Conservation (phyloP, 106 monocot species). For the Dactylorhiza incarnata region DNA sequence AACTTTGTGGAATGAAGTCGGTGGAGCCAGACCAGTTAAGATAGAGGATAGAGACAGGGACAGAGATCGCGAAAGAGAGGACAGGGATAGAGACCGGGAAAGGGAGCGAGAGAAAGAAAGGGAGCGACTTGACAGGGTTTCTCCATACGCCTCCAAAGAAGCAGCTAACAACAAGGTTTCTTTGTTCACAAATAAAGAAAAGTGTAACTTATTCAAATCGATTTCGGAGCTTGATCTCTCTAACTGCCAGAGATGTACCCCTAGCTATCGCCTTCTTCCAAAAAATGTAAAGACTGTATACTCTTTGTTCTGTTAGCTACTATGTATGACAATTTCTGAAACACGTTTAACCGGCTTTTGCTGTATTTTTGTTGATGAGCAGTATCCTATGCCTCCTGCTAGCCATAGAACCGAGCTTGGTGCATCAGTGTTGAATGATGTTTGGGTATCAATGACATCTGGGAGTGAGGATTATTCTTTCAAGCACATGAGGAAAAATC, state of each 20-base stretch:
- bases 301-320: neutral
- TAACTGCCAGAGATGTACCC: constrained; percentile 58
- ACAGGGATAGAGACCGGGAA: constrained; percentile 37
- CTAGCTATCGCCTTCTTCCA: constrained; percentile 77
- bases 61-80: constrained; percentile 27
- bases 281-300: constrained; percentile 45
- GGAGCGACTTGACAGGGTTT: constrained; percentile 32
- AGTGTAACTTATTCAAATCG: constrained; percentile 51
- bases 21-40: constrained; percentile 28
- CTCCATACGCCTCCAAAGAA: constrained; percentile 36
- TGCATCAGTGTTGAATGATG: constrained; percentile 40
- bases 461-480: constrained; percentile 64
- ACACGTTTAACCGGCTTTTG: neutral
- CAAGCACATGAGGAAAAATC: constrained; percentile 60
- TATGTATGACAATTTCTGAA: neutral
- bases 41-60: constrained; percentile 46
- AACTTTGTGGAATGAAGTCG: constrained; percentile 34
- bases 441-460: constrained; percentile 55
- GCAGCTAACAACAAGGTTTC: constrained; percentile 30
- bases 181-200: constrained; percentile 45
- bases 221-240: constrained; percentile 80
- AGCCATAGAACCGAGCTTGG: constrained; percentile 53
- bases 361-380: constrained; percentile 10
- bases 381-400: constrained; percentile 43
- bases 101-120: constrained; percentile 64